Percentiles rank a stretch among this genome's conserved stretches.
These are phyloP conservation scores for Pseudonitzschia pungens DNA, from an alignment of 108 stramenopile genomes.

Conservation along the genomic window DNA sequence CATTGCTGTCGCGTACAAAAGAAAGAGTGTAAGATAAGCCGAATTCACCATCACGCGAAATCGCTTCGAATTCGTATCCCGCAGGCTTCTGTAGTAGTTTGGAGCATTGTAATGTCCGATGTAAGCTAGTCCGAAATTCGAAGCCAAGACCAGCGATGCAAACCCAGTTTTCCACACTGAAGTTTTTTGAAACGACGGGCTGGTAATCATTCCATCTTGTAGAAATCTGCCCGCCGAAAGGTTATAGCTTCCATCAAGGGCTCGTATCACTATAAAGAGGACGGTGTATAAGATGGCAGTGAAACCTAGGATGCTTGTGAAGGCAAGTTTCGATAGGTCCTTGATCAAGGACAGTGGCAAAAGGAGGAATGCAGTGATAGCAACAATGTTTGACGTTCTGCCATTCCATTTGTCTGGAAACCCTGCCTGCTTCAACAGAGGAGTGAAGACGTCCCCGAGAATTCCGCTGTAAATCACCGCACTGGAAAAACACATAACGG, in stretches of 20 bases:
- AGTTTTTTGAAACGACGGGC: slow-evolving; percentile 37
- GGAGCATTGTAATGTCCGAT: slow-evolving; percentile 71
- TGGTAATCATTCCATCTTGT: slow-evolving; percentile 25
- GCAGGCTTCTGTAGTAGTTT: slow-evolving; percentile 40
- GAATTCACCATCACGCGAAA: slow-evolving; percentile 44
- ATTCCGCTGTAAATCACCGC: slow-evolving; percentile 55
- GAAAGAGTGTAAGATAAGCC: slow-evolving; percentile 37
- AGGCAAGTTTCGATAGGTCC: slow-evolving; percentile 53
- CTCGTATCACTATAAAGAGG: slow-evolving; percentile 43
- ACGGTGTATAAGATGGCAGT: slow-evolving; percentile 56
- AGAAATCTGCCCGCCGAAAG: slow-evolving; percentile 43
- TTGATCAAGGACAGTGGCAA: slow-evolving; percentile 51
- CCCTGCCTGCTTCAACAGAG: slow-evolving; percentile 39
- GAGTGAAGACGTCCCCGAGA: slow-evolving; percentile 57
- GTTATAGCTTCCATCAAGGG: slow-evolving; percentile 52
- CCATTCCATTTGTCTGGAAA: slow-evolving; percentile 40
- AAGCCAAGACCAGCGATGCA: slow-evolving; percentile 47
- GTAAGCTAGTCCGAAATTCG: slow-evolving; percentile 48
- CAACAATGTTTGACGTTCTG: slow-evolving; percentile 44
- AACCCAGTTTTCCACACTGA: slow-evolving; percentile 51
- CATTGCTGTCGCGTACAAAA: slow-evolving; percentile 50
- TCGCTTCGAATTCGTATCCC: slow-evolving; percentile 28
- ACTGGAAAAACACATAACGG: slow-evolving; percentile 40
- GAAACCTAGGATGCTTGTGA: slow-evolving; percentile 59
- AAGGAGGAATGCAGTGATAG: slow-evolving; percentile 29